Base-by-base conservation (phyloP, 2,329 filamentous ascomycete genomes). In the Aurifilum marmelostoma region DNA sequence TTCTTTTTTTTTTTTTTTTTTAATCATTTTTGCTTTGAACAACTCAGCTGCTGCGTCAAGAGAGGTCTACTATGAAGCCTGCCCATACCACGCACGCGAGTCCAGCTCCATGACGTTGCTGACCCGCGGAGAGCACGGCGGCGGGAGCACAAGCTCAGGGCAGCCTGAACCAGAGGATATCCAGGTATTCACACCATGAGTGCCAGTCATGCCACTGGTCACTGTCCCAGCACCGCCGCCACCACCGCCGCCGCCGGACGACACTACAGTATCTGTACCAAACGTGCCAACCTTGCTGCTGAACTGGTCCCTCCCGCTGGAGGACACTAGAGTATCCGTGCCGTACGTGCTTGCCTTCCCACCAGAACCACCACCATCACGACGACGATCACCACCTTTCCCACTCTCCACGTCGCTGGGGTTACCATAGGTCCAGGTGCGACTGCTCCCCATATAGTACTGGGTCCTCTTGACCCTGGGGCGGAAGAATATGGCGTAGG, bases 401-500 rank as follows among this genome's bases (percentile, higher is more conserved):
- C 52, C 52, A 6, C 52, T 56, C 14, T 56, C 52, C 27, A 56
- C 16, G 24, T 18, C 52, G 27, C 52, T 56, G 24, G 24, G 52
- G 12, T 11, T 16, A 9, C 24, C 24, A 24, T 56, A 56, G 52
- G 52, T 56, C 52, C 52, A 56, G 24, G 52, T 56, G 14, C 2
- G 52, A 14, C 52, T 56, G 52, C 52, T 56, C 1, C 24, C 52
- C 24, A 24, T 56, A 14, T 32, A 16, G 6, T 56, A 29, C 52
- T 29, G 52, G 24, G 12, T 56, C 52, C 24, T 29, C 52, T 56
- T 56, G 52, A 56, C 52, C 14, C 52, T 56, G 52, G 52, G 52
- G 29, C 43, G 62, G 21, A 64, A 52, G 27, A 64, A 32, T 11
- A 50, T n/a, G 18, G 62, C 62, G 21, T 50, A 54, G 8, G 62